phyloP scores from a whole-genome alignment of 805 yeast species.

The Candida methanosorbosa region DNA sequence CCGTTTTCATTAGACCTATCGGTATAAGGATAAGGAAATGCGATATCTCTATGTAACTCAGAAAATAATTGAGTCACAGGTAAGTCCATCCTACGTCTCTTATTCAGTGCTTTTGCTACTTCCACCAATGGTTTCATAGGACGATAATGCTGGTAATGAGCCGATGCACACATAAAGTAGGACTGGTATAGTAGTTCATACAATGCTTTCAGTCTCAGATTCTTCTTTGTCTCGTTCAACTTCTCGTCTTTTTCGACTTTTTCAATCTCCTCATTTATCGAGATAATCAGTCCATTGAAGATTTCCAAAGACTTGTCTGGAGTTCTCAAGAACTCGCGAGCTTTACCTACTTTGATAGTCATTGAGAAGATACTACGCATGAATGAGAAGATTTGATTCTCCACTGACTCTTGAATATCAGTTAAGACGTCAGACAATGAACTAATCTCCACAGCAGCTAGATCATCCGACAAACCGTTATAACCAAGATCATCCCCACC shows the following conservation, averaged over 20 bases:
- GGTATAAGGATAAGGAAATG: too few species aligned
- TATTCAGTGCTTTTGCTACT: neutral
- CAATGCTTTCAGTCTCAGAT: conserved; percentile 32
- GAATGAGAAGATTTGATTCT: conserved; percentile 34
- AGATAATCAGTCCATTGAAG: conserved; percentile 33
- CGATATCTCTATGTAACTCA: too few species aligned
- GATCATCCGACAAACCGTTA: conserved; percentile 5
- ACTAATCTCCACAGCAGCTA: conserved; percentile 20
- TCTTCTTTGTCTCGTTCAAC: conserved; percentile 4
- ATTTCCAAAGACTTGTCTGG: conserved; percentile 42
- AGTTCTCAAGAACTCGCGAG: conserved; percentile 46
- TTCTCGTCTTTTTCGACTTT: neutral
- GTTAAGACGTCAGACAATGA: conserved; percentile 63
- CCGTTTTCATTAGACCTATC: too few species aligned
- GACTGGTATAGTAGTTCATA: conserved; percentile 63
- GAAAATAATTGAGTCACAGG: too few species aligned
- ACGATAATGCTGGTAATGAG: conserved; percentile 48
- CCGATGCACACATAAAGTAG: conserved; percentile 69
- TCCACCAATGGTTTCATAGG: conserved; percentile 23
- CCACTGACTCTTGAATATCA: conserved; percentile 52
- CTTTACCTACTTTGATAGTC: conserved; percentile 57
- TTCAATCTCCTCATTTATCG: conserved; percentile 14
- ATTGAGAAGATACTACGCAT: conserved; percentile 40
- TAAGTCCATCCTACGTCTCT: too few species aligned
- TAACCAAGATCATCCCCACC: conserved; percentile 2